phyloP scores from a whole-genome alignment of 352 stramenopile genomes.

The Thraustochytrium sp. region DNA sequence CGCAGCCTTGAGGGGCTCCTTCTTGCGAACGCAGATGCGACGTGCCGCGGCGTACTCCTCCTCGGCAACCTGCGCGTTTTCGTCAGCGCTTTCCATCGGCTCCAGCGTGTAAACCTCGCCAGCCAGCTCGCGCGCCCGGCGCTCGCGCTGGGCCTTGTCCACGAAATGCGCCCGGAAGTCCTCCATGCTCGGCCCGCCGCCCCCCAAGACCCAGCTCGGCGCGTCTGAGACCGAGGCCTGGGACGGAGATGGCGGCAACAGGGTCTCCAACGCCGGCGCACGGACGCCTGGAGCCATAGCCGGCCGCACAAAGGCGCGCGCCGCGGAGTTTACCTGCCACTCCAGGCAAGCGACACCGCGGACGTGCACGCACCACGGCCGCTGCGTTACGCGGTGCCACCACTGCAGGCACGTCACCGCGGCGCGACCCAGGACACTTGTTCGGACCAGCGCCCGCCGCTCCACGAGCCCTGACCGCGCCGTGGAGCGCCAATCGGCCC shows the following conservation, averaged over 20 bases:
- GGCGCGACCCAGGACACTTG: not conserved
- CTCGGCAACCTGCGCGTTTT: not conserved
- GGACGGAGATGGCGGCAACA: too few relatives aligned
- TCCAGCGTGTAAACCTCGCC: not conserved
- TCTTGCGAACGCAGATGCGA: too few relatives aligned
- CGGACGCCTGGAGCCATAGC: too few relatives aligned
- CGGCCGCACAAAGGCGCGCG: too few relatives aligned
- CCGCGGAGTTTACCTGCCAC: not conserved
- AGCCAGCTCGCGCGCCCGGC: not conserved
- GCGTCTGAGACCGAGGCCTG: too few relatives aligned
- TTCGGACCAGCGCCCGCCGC: not conserved
- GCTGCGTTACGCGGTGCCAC: not conserved
- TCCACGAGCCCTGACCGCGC: not conserved
- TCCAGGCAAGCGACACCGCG: not conserved
- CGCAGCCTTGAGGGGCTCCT: too few relatives aligned
- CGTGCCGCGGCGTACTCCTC: too few relatives aligned
- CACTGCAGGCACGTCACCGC: not conserved
- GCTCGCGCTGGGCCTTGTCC: not conserved
- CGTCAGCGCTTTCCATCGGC: not conserved
- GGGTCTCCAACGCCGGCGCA: too few relatives aligned
- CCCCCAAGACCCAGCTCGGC: too few relatives aligned
- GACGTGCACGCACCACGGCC: not conserved
- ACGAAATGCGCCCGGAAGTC: not conserved
- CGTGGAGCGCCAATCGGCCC: too few relatives aligned
- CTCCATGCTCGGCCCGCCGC: not conserved